A percentile compares a stretch with the other conserved stretches of the same genome.
These are phyloP conservation scores for Liriodendron chinense DNA, from an alignment of 164 flowering plant species.

Conservation along the genomic window DNA sequence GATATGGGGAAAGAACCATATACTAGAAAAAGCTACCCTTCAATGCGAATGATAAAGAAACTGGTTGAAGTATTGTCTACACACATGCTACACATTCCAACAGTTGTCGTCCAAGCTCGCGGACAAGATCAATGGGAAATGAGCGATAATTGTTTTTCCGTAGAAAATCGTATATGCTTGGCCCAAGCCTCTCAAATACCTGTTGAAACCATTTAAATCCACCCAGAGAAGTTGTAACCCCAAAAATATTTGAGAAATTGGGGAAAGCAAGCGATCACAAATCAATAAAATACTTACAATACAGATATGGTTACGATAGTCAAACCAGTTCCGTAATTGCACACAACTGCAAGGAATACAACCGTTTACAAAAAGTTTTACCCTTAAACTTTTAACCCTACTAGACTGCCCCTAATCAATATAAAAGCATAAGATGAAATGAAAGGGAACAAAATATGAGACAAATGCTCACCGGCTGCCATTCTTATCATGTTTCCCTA, in stretches of 20 bases:
- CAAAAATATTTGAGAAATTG: constrained; percentile 40
- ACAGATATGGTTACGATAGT: constrained; percentile 99
- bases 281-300: constrained; percentile 88
- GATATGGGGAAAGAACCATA: neutral
- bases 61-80: constrained; percentile 48
- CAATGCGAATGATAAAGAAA: constrained; percentile 9
- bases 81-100: constrained; percentile 99
- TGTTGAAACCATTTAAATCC: constrained; percentile 87
- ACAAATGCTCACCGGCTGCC: constrained; percentile 73
- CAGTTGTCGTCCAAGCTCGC: constrained; percentile 97
- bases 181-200: constrained; percentile 99
- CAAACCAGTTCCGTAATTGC: constrained; percentile 99
- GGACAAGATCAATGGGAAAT: constrained; percentile 98
- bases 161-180: constrained; percentile 99
- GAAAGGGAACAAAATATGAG: neutral
- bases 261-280: constrained; percentile 56
- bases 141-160: constrained; percentile 99
- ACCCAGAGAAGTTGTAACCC: constrained; percentile 63
- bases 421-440: neutral
- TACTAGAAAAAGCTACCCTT: neutral
- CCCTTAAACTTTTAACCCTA: constrained; percentile 9
- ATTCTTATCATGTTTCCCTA: constrained; percentile 69
- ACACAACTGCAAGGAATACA: constrained; percentile 99
- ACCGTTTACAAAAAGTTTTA: constrained; percentile 40
- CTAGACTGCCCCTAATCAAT: neutral